Evolutionary conservation across 345 rosid species (phyloP).

Genomic region (Rhizophora mangle): DNA sequence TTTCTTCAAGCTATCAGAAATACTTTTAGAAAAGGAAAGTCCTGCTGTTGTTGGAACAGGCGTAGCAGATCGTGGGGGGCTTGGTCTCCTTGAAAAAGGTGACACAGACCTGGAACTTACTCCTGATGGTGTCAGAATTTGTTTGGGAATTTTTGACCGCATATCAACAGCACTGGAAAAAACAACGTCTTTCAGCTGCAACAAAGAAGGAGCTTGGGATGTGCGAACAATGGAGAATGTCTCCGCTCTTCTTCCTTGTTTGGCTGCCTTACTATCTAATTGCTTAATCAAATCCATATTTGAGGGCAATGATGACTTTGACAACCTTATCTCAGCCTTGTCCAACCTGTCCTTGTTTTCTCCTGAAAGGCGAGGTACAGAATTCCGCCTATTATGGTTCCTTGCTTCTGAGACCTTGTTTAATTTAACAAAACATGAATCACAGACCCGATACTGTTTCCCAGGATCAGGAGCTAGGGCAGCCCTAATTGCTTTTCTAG

Average conservation of each 20-base stretch:
- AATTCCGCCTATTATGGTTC: constrained; percentile 52
- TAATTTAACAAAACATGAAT: constrained; percentile 75
- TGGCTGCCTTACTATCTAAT: constrained; percentile 87
- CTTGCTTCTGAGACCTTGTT: constrained; percentile 66
- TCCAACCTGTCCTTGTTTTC: constrained; percentile 89
- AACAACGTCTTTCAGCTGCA: constrained; percentile 81
- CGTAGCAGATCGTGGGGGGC: constrained; percentile 95
- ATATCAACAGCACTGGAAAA: constrained; percentile 59
- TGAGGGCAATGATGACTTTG: constrained; percentile 64
- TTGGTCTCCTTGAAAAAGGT: constrained; percentile 93
- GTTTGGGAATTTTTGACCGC: constrained; percentile 62
- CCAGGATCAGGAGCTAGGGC: constrained; percentile 82
- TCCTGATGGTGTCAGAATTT: constrained; percentile 73
- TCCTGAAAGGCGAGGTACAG: constrained; percentile 82
- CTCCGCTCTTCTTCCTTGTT: constrained; percentile 79
- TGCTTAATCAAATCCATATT: constrained; percentile 92
- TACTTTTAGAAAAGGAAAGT: constrained; percentile 71
- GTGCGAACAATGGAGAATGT: constrained; percentile 69
- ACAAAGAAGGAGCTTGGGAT: constrained; percentile 71
- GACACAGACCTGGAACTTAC: constrained; percentile 92
- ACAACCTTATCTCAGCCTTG: constrained; percentile 75
- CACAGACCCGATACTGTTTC: constrained; percentile 90
- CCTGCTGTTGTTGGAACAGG: constrained; percentile 85
- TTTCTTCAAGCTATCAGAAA: constrained; percentile 87
- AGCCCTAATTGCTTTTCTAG: constrained; percentile 77